Percentiles rank a stretch among this genome's conserved stretches.
These are phyloP conservation scores for Fusarium denticulatum DNA, from an alignment of 2,329 filamentous ascomycete genomes.

Conservation along the genomic window DNA sequence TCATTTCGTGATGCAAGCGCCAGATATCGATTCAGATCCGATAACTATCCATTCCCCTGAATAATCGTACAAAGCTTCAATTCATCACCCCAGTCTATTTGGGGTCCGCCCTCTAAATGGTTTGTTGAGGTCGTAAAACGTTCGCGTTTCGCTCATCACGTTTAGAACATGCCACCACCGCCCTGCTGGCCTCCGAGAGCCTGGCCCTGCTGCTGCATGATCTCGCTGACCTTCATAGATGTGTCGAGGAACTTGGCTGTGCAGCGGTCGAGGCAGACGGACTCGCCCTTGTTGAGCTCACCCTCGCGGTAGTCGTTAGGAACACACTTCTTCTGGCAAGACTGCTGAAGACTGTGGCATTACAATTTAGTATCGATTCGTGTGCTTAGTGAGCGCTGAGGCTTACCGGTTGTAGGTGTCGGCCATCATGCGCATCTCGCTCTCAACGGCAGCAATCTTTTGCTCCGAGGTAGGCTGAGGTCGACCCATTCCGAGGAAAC, in stretches of 20 bases:
- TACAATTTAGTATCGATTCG: not conserved
- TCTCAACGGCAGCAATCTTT: conserved; percentile 96
- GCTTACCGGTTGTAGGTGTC: conserved; percentile 97
- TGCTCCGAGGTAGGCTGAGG: conserved; percentile 93
- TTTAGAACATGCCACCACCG: conserved; percentile 45
- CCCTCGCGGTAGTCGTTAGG: conserved; percentile 92
- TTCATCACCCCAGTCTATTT: not conserved
- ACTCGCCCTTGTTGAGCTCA: conserved; percentile 98
- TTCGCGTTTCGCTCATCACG: not conserved
- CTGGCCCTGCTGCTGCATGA: conserved; percentile 89
- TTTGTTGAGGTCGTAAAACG: not conserved
- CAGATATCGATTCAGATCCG: conserved; percentile 31
- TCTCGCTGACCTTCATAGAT: conserved; percentile 96
- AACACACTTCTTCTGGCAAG: conserved; percentile 94
- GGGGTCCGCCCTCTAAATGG: not conserved
- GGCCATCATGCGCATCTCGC: conserved; percentile 96
- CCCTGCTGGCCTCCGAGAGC: conserved; percentile 62
- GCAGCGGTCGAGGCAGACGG: conserved; percentile 97
- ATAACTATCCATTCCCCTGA: conserved; percentile 23
- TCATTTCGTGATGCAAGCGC: conserved; percentile 31
- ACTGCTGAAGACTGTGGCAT: conserved; percentile 77
- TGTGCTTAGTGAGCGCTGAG: not conserved
- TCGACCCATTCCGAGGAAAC: conserved; percentile 61
- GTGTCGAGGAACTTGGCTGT: conserved; percentile 99
- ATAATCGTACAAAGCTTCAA: conserved; percentile 32